Conservation (phyloP, 202 grass and related monocot species). For the Eragrostis tef region DNA sequence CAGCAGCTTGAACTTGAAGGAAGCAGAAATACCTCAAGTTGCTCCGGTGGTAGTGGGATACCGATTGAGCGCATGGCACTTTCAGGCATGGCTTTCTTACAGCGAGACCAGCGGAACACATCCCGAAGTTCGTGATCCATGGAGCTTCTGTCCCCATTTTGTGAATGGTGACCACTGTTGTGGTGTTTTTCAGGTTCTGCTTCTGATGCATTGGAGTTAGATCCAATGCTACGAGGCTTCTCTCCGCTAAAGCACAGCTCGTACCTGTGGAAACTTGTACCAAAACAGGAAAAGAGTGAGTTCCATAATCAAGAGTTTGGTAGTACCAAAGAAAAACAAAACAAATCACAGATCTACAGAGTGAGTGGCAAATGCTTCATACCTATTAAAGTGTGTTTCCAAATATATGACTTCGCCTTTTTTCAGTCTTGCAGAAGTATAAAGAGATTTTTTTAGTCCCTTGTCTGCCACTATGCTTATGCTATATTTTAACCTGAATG, state of each 20-base stretch:
- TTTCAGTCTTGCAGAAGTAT: conserved; percentile 88
- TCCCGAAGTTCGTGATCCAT: conserved; percentile 68
- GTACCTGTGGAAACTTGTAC: conserved; percentile 62
- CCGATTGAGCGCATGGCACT: conserved; percentile 64
- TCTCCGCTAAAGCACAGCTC: conserved; percentile 87
- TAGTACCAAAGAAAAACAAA: not conserved
- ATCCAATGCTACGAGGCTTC: conserved; percentile 53
- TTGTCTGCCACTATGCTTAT: conserved; percentile 96
- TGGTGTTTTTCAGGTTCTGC: conserved; percentile 63
- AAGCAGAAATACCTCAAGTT: conserved; percentile 71
- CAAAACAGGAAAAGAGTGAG: conserved; percentile 7
- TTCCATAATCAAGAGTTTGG: conserved; percentile 13
- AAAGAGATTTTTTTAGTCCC: conserved; percentile 83
- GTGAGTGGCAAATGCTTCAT: conserved; percentile 20
- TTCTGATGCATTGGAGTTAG: conserved; percentile 50
- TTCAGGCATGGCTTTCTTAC: conserved; percentile 82
- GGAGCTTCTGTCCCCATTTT: no score
- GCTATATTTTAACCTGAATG: conserved; percentile 91
- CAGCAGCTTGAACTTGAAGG: not conserved
- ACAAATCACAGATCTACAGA: not conserved
- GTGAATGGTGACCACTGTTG: conserved; percentile 59
- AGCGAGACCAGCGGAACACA: conserved; percentile 82
- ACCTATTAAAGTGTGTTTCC: conserved; percentile 94
- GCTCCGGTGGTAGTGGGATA: conserved; percentile 71
- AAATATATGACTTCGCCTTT: no score